Conservation (phyloP, 2,329 filamentous ascomycete genomes). For the Calonectria montana region DNA sequence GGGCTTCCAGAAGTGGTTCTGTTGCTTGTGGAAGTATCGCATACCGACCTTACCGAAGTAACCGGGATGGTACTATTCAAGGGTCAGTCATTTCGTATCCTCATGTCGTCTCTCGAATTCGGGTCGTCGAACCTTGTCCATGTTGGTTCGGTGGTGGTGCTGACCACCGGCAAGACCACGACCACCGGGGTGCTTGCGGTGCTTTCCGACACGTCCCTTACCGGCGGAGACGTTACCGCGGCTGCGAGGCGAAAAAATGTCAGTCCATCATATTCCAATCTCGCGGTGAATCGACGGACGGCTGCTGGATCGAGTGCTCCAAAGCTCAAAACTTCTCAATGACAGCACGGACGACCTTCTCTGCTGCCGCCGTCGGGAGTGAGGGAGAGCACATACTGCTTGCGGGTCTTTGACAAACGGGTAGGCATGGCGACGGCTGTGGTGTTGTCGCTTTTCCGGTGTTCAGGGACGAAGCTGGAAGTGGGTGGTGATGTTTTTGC, state of each 20-base stretch:
- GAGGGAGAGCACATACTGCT: slow-evolving; percentile 70
- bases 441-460: slow-evolving; percentile 58
- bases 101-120: slow-evolving; percentile 49
- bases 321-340: slow-evolving; percentile 22
- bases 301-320: slow-evolving; percentile 24
- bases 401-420: slow-evolving; percentile 80
- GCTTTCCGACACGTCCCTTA: slow-evolving; percentile 98
- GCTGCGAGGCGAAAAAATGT: slow-evolving; percentile 60
- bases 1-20: slow-evolving; percentile 98
- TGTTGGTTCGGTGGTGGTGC: slow-evolving; percentile 77
- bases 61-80: slow-evolving; percentile 87
- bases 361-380: slow-evolving; percentile 35
- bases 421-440: slow-evolving; percentile 75
- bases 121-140: slow-evolving; percentile 80
- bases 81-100: slow-evolving; percentile 42
- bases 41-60: slow-evolving; percentile 99
- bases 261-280: slow-evolving; percentile 37
- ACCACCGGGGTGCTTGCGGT: slow-evolving; percentile 90
- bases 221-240: slow-evolving; percentile 98
- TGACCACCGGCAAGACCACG: slow-evolving; percentile 97
- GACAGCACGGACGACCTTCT: slow-evolving; percentile 24
- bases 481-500: slow-evolving; percentile 54
- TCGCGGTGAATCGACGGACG: slow-evolving; percentile 28
- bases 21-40: slow-evolving; percentile 96
- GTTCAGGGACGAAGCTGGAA: slow-evolving; percentile 49